Evolutionary conservation across 805 yeast species (phyloP).

Genomic region (Saccharomycodes ludwigii): DNA sequence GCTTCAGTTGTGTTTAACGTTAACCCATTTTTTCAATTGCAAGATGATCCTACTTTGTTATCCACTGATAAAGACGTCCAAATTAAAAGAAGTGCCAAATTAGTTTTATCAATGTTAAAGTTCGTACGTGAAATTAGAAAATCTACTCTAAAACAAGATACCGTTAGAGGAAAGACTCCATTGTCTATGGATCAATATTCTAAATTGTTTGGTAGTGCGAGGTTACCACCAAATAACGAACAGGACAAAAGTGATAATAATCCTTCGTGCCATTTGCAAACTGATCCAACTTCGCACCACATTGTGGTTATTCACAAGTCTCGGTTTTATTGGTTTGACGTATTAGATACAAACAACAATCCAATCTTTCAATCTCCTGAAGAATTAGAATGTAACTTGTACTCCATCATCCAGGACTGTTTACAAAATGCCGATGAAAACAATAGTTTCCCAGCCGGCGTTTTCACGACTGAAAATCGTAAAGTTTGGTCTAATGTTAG

Average conservation of each 20-base stretch:
- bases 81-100: constrained; percentile 68
- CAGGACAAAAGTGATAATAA: constrained; percentile 50
- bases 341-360: constrained; percentile 59
- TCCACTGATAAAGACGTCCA: constrained; percentile 32
- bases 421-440: constrained; percentile 33
- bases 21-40: constrained; percentile 81
- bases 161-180: constrained; percentile 44
- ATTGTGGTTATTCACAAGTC: constrained; percentile 73
- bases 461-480: constrained; percentile 81
- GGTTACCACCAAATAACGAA: constrained; percentile 86
- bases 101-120: constrained; percentile 64
- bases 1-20: constrained; percentile 84
- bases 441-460: constrained; percentile 80
- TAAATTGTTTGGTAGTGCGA: constrained; percentile 73
- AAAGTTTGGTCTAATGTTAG: constrained; percentile 77
- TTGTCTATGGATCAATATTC: constrained; percentile 89
- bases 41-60: constrained; percentile 69
- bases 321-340: constrained; percentile 93
- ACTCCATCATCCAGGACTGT: constrained; percentile 68
- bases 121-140: constrained; percentile 71
- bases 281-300: constrained; percentile 65
- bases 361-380: constrained; percentile 54
- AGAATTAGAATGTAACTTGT: constrained; percentile 63
- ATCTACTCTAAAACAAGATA: constrained; percentile 63
- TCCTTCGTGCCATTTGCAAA: constrained; percentile 60